These are phyloP conservation scores for Fonsecaea erecta DNA, from an alignment of 2,329 filamentous ascomycete species.

Conservation along the genomic window DNA sequence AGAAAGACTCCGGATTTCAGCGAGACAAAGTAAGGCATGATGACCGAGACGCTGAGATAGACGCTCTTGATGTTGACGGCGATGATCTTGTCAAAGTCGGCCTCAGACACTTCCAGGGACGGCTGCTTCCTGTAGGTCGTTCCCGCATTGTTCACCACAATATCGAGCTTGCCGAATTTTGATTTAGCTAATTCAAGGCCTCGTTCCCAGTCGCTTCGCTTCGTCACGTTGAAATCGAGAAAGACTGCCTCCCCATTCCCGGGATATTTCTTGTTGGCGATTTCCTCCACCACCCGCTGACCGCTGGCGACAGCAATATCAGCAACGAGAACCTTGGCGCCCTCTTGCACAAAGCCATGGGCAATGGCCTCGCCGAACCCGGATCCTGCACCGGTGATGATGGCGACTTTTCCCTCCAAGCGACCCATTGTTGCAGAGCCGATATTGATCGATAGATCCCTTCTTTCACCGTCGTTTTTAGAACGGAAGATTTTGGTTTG, in stretches of 20 bases:
- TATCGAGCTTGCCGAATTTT: conserved; percentile 54
- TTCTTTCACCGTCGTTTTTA: too few relatives aligned
- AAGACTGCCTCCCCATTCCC: conserved; percentile 11
- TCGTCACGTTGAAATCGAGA: conserved; percentile 20
- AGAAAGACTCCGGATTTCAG: conserved; percentile 28
- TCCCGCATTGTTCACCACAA: conserved; percentile 57
- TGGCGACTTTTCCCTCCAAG: conserved; percentile 48
- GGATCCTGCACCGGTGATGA: conserved; percentile 51
- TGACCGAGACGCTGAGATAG: conserved; percentile 26
- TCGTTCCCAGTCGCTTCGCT: conserved; percentile 29
- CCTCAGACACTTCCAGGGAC: conserved; percentile 50
- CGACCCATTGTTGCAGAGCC: conserved; percentile 31
- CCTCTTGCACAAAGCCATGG: conserved; percentile 44
- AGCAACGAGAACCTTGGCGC: conserved; percentile 46
- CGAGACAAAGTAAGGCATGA: conserved; percentile 21
- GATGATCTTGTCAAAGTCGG: conserved; percentile 55
- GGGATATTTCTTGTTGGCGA: conserved; percentile 16
- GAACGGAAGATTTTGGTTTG: too few relatives aligned
- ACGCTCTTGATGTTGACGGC: conserved; percentile 47
- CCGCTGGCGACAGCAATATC: conserved; percentile 30
- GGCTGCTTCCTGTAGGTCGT: conserved; percentile 52
- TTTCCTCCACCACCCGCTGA: conserved; percentile 18
- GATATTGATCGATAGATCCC: too few relatives aligned
- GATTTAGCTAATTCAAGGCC: conserved; percentile 48
- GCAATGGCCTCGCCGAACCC: conserved; percentile 51